phyloP scores from a whole-genome alignment of 345 rosid species.

The Passiflora organensis region DNA sequence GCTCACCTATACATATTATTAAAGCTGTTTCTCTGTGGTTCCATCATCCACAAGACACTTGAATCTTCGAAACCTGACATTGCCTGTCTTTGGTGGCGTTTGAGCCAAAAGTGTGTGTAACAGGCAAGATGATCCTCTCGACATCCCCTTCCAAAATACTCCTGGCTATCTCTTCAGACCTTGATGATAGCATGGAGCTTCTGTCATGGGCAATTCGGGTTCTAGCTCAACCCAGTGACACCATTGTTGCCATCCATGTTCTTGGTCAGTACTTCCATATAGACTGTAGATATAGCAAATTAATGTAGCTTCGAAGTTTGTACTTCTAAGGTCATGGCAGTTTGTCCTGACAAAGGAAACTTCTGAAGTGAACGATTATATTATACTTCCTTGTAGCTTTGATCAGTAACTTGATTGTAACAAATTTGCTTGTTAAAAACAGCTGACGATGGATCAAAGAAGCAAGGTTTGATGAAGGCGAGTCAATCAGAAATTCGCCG shows the following conservation, averaged over 20 bases:
- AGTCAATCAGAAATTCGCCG: conserved; percentile 47
- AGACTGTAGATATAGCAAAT: not conserved
- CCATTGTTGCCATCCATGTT: conserved; percentile 68
- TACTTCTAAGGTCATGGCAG: too few relatives aligned
- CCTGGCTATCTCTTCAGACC: conserved; percentile 62
- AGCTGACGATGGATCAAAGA: conserved; percentile 54
- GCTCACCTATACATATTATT: conserved; percentile 17
- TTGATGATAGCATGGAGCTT: conserved; percentile 48
- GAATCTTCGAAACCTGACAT: not conserved
- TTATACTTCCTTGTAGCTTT: not conserved
- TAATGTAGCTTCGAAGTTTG: too few relatives aligned
- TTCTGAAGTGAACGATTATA: not conserved
- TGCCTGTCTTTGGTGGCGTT: not conserved
- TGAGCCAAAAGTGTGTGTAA: not conserved
- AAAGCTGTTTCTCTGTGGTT: conserved; percentile 15
- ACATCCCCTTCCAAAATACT: conserved; percentile 56
- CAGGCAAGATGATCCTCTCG: conserved; percentile 38
- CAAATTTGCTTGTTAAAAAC: not conserved
- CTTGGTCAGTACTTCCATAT: conserved; percentile 39
- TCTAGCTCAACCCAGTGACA: conserved; percentile 69
- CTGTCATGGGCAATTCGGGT: conserved; percentile 76
- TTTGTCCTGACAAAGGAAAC: not conserved
- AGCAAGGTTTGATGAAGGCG: conserved; percentile 29
- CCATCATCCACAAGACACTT: not conserved
- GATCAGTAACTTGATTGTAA: too few relatives aligned